Percentiles rank a stretch among this genome's conserved stretches.
These are phyloP conservation scores for Phytophthora agathidicida DNA, from an alignment of 352 stramenopile species.

Conservation along the genomic window DNA sequence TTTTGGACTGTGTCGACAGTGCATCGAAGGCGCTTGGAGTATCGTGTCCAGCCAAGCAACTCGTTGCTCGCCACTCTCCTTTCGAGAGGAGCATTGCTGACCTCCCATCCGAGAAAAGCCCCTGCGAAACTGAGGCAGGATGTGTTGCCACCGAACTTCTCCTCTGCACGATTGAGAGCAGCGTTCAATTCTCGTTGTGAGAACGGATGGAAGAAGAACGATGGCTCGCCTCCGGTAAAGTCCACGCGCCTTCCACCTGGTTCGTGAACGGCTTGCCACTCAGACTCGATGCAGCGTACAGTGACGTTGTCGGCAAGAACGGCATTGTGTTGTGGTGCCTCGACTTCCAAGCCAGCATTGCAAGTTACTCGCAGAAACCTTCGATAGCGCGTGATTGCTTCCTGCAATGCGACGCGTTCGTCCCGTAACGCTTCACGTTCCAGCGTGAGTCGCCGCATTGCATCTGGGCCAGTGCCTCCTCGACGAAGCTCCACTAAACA, in stretches of 20 bases:
- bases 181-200: not conserved
- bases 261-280: not conserved
- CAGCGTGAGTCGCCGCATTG: not conserved
- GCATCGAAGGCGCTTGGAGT: not conserved
- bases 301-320: not conserved
- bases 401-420: not conserved
- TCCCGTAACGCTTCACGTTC: not conserved
- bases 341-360: no score
- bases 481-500: not conserved
- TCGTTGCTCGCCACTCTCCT: not conserved
- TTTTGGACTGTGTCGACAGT: not conserved
- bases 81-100: slow-evolving; percentile 5
- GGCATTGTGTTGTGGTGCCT: no score
- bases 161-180: not conserved
- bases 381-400: not conserved
- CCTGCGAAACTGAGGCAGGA: not conserved
- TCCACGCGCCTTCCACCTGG: not conserved
- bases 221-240: not conserved
- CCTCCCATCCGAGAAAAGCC: slow-evolving; percentile 10
- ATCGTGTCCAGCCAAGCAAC: not conserved
- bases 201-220: slow-evolving; percentile 2
- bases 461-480: no score
- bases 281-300: not conserved
- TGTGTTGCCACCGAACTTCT: not conserved
- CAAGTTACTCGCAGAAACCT: not conserved